Percentiles rank a stretch among this genome's conserved stretches.
Evolutionary conservation across 352 stramenopile genomes (phyloP).

Genomic region (Phytopythium helicoides): DNA sequence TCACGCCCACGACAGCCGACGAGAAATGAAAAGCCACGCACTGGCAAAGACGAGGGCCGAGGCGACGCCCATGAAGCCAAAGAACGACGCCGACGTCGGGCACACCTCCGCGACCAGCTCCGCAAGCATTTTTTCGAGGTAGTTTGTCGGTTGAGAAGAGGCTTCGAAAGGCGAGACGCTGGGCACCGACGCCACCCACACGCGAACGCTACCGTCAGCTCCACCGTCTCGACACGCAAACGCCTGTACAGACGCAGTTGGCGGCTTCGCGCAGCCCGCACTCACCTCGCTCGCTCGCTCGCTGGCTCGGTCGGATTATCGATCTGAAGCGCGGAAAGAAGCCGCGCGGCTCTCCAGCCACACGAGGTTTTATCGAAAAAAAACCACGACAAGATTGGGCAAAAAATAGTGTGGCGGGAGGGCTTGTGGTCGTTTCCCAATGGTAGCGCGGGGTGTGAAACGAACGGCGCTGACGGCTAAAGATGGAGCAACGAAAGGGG

Average conservation of each 20-base stretch:
- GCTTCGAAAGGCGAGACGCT: not conserved
- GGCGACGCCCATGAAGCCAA: constrained; percentile 99
- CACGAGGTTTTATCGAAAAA: constrained; percentile 4
- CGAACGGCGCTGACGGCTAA: too few species aligned
- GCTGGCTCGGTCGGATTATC: constrained; percentile 1
- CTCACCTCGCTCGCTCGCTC: constrained; percentile 2
- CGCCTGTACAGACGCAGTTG: not conserved
- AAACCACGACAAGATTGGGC: not conserved
- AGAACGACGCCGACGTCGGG: constrained; percentile 98
- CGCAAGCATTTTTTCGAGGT: constrained; percentile 29
- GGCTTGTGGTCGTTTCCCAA: too few species aligned
- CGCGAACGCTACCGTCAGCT: not conserved
- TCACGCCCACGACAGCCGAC: too few species aligned
- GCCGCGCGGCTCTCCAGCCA: not conserved
- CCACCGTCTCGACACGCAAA: not conserved
- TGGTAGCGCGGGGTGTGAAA: too few species aligned
- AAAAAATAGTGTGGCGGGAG: not conserved
- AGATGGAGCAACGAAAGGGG: too few species aligned
- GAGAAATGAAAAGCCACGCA: too few species aligned
- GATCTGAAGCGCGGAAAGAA: not conserved
- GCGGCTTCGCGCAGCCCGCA: not conserved
- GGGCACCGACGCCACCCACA: not conserved
- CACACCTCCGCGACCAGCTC: constrained; percentile 92
- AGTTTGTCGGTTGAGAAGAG: not conserved
- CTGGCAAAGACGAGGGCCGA: constrained; percentile 92